Evolutionary conservation across 2,329 filamentous ascomycete genomes (phyloP).

Genomic region (Venturiaceae sp.): DNA sequence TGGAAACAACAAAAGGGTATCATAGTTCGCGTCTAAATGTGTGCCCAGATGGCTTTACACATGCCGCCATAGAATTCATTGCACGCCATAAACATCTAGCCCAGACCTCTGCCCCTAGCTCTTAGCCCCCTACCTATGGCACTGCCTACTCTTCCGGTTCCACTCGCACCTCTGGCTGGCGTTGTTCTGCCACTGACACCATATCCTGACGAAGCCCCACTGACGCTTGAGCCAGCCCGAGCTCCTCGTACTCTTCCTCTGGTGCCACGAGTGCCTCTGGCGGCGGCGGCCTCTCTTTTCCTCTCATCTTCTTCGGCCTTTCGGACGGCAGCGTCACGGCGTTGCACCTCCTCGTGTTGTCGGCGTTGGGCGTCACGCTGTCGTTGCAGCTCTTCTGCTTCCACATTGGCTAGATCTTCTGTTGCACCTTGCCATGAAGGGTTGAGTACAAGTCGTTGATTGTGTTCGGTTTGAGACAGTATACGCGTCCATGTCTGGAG

Average conservation of each 20-base stretch:
- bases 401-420: conserved; percentile 76
- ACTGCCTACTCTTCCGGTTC: conserved; percentile 20
- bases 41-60: neutral
- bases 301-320: conserved; percentile 42
- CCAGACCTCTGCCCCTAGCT: conserved; percentile 11
- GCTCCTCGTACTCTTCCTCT: conserved; percentile 24
- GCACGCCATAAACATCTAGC: neutral
- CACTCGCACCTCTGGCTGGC: neutral
- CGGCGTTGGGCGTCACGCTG: conserved; percentile 70
- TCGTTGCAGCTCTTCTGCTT: conserved; percentile 64
- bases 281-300: conserved; percentile 49
- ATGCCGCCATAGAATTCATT: neutral
- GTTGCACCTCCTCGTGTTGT: conserved; percentile 67
- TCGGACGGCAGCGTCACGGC: conserved; percentile 57
- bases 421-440: conserved; percentile 83
- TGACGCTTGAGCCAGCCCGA: conserved; percentile 18
- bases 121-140: conserved; percentile 33
- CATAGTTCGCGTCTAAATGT: neutral
- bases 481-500: conserved; percentile 95
- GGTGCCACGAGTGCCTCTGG: conserved; percentile 29
- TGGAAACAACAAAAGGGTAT: neutral
- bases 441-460: conserved; percentile 82
- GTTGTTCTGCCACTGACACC: conserved; percentile 37
- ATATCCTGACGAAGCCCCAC: conserved; percentile 20
- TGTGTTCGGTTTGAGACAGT: conserved; percentile 93